These are phyloP conservation scores for Xylaria sp. DNA, from an alignment of 2,329 filamentous ascomycete genomes.

Conservation along the genomic window DNA sequence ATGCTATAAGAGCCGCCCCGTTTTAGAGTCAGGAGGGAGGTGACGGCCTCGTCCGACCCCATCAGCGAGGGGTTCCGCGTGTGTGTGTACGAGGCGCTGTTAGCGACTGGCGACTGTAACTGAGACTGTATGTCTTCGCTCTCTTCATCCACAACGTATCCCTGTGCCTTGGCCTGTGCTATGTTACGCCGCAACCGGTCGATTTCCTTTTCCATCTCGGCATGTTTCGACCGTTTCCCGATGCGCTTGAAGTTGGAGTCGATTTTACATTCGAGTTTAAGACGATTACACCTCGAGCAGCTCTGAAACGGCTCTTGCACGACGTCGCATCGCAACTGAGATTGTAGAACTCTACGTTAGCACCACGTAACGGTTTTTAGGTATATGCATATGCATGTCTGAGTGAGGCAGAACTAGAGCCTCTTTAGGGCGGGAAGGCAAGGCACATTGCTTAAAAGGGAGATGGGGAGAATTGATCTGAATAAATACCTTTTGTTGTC, in stretches of 20 bases:
- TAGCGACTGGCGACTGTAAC: constrained; percentile 61
- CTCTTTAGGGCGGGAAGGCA: neutral
- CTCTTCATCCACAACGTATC: constrained; percentile 53
- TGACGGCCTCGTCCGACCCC: constrained; percentile 70
- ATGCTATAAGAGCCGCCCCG: constrained; percentile 64
- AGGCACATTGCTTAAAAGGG: neutral
- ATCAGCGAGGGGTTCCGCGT: constrained; percentile 66
- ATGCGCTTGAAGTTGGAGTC: constrained; percentile 86
- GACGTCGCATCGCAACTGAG: constrained; percentile 74
- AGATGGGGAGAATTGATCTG: neutral
- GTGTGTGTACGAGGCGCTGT: constrained; percentile 57
- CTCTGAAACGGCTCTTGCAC: constrained; percentile 77
- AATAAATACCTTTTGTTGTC: constrained; percentile 20
- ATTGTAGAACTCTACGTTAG: neutral
- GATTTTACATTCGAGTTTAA: constrained; percentile 83
- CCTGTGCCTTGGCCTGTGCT: constrained; percentile 61
- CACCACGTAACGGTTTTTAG: neutral
- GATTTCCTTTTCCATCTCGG: constrained; percentile 85
- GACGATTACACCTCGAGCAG: constrained; percentile 76
- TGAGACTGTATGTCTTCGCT: constrained; percentile 59
- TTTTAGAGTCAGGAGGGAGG: constrained; percentile 67
- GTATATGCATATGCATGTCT: constrained; percentile 21
- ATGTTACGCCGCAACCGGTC: constrained; percentile 67
- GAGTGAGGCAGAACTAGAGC: constrained; percentile 5
- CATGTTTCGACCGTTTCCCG: constrained; percentile 80